Evolutionary conservation across 148 eudicot genomes (phyloP).

Genomic region (Rhododendron ferrugineum): DNA sequence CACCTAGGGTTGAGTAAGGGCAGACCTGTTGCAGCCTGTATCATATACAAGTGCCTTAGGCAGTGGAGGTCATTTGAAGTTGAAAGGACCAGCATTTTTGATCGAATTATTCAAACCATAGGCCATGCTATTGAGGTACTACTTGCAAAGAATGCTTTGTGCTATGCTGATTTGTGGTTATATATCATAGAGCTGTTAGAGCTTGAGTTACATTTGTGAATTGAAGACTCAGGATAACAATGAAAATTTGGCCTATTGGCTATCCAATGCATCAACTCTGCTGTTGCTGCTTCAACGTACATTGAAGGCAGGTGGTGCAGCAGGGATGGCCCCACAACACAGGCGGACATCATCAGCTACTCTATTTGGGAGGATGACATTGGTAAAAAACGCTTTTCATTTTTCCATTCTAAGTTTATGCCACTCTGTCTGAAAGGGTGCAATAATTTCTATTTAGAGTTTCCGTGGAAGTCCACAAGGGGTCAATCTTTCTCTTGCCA

Average conservation of each 20-base stretch:
- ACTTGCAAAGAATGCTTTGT: neutral
- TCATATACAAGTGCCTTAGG: conserved; percentile 82
- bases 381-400: conserved; percentile 27
- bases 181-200: conserved; percentile 2
- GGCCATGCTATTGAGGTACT: conserved; percentile 80
- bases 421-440: neutral
- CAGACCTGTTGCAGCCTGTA: conserved; percentile 82
- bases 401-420: neutral
- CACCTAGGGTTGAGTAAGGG: conserved; percentile 77
- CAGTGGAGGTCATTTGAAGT: conserved; percentile 95
- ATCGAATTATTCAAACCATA: conserved; percentile 73
- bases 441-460: conserved; percentile 39
- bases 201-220: conserved; percentile 15
- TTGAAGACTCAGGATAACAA: conserved; percentile 77
- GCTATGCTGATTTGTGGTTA: conserved; percentile 4
- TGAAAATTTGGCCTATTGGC: conserved; percentile 77
- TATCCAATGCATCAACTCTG: conserved; percentile 75
- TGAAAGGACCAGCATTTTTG: conserved; percentile 84
- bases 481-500: conserved; percentile 48
- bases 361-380: conserved; percentile 81
- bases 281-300: conserved; percentile 76
- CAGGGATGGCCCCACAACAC: conserved; percentile 65
- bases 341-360: conserved; percentile 62
- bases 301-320: conserved; percentile 63
- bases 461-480: conserved; percentile 76